These are phyloP conservation scores for Xylaria flabelliformis DNA, from an alignment of 495 filamentous ascomycete species.

Conservation along the genomic window DNA sequence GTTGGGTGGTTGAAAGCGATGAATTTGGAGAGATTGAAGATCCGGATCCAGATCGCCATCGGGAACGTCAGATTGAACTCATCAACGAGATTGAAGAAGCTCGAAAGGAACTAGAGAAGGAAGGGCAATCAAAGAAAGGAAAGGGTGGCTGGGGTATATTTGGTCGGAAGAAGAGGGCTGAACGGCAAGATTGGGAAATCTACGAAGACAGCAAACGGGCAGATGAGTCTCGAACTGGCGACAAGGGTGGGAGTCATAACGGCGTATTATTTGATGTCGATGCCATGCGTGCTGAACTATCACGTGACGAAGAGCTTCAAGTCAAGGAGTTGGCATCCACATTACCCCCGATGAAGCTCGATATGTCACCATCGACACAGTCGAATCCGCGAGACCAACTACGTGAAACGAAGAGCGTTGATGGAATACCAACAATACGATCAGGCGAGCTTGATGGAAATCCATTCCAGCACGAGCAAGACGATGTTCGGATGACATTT, in stretches of 20 bases:
- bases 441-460: neutral
- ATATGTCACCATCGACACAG: conserved; percentile 54
- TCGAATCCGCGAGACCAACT: conserved; percentile 46
- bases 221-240: conserved; percentile 43
- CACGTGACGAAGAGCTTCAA: conserved; percentile 69
- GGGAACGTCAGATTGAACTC: conserved; percentile 85
- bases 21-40: conserved; percentile 98
- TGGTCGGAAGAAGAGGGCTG: conserved; percentile 72
- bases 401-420: conserved; percentile 59
- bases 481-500: conserved; percentile 74
- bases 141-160: conserved; percentile 74
- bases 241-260: conserved; percentile 55
- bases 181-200: conserved; percentile 94
- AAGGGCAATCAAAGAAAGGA: conserved; percentile 46
- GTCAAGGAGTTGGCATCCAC: conserved; percentile 87
- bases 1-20: conserved; percentile 88
- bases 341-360: conserved; percentile 85
- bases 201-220: conserved; percentile 69
- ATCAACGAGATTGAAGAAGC: conserved; percentile 98
- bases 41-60: conserved; percentile 92
- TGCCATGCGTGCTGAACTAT: conserved; percentile 86
- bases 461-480: conserved; percentile 42
- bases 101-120: conserved; percentile 78
- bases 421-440: conserved; percentile 38
- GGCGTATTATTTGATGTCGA: conserved; percentile 93